Conservation (phyloP, 352 stramenopile species). For the Phytophthora ramorum region DNA sequence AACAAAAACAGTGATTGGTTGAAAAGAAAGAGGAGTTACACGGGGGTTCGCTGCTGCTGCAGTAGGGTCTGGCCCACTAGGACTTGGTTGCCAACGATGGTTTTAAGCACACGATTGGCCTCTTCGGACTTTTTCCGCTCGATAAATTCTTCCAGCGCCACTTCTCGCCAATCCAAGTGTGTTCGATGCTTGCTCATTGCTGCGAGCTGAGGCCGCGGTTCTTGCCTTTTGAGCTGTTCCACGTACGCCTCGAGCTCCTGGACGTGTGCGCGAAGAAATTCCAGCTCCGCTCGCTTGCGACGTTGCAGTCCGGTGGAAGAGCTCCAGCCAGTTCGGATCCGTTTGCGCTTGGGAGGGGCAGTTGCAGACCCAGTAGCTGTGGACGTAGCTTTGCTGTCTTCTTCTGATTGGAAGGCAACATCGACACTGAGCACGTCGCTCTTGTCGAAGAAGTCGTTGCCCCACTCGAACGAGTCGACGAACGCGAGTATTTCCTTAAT, state of each 20-base stretch:
- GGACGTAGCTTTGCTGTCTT: no score
- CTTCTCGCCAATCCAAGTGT: conserved; percentile 7
- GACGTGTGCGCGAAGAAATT: conserved; percentile 2
- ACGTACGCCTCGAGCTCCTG: conserved; percentile 1
- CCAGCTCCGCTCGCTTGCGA: background rate
- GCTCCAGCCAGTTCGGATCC: conserved; percentile 10
- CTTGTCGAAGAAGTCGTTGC: background rate
- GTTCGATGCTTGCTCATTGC: background rate
- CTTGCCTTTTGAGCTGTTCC: background rate
- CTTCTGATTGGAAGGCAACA: background rate
- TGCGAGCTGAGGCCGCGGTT: background rate
- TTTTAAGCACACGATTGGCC: conserved; percentile 15
- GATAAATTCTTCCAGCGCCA: conserved; percentile 16
- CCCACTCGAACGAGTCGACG: conserved; percentile 22
- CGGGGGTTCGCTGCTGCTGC: background rate
- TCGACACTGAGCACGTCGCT: background rate
- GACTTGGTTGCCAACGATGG: conserved; percentile 6
- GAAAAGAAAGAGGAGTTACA: background rate
- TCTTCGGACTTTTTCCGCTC: conserved; percentile 24
- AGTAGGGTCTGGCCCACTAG: background rate
- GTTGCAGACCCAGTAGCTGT: background rate
- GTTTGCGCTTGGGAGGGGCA: conserved; percentile 1
- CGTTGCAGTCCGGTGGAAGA: conserved; percentile 5
- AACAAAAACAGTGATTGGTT: background rate
- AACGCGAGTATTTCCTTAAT: conserved; percentile 27